Evolutionary conservation across 1,284 basidiomycete species (phyloP), one percentile per base, ranked within the genome.

Genomic region (Baeospora myosura): DNA sequence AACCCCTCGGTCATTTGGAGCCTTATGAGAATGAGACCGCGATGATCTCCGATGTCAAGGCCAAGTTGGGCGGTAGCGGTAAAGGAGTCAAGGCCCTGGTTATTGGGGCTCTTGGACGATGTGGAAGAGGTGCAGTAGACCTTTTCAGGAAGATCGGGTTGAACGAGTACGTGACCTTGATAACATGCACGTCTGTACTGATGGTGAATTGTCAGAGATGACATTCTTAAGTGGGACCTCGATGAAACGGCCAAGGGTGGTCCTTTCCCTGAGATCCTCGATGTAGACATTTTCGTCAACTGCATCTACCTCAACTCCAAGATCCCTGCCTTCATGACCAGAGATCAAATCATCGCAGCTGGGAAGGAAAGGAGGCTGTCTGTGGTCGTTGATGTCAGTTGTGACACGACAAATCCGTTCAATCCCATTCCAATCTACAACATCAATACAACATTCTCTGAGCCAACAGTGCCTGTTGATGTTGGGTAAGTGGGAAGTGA

Each of bases 281-380:
- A 95, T 52, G 95, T 93, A 49, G 96, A 99, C 67, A 83, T 99
- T 58, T 98, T 99, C 58, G 82, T 99, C 74, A 99, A 99, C 73
- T 98, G 96, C 78, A 99, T 99, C 65, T 98, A 99, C 68, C 84
- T 99, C 46, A 85, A 81, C 40, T 78, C 84, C 40, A 71, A 78
- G 50, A 98, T 98, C 53, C 92, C 94, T 11, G 76, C 87, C 40
- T 98, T 99, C 66, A 51, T 98, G 46, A 88, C 86, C 8, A 63
- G 64, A 29, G 81, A 91, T 36, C 79, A 79, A 50, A 85, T 98
- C 53, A 65, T 68, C 18, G 69, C 71, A 17, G 90, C 88, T 8
- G 93, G 93, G 18, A 62, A 68, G 41, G 52, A 65, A 16, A 76
- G 96, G 48, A 72, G 77, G 42, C 66, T 99, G 46, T 74, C 81